Evolutionary conservation across 495 filamentous ascomycete species (phyloP).

Genomic region (Penicillium tannophilum): DNA sequence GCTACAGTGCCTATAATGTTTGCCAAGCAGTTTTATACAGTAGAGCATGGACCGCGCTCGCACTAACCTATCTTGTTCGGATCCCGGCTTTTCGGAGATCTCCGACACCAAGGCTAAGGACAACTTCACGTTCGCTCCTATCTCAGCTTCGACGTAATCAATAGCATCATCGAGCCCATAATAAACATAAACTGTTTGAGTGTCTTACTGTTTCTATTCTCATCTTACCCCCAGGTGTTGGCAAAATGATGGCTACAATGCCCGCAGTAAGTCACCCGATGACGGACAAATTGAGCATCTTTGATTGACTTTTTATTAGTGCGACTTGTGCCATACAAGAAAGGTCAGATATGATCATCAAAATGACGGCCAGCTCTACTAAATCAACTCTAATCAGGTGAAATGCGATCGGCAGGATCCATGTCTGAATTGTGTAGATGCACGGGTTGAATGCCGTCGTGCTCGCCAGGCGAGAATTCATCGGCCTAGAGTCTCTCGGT

Average conservation of each 20-base stretch:
- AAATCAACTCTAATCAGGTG: constrained; percentile 16
- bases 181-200: background rate
- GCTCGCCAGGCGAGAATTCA: constrained; percentile 29
- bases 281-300: background rate
- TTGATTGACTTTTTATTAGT: constrained; percentile 17
- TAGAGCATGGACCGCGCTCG: background rate
- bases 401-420: constrained; percentile 36
- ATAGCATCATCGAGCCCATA: background rate
- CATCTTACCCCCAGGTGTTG: background rate
- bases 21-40: background rate
- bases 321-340: constrained; percentile 32
- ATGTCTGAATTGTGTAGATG: constrained; percentile 31
- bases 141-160: background rate
- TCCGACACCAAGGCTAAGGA: constrained; percentile 9
- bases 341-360: constrained; percentile 22
- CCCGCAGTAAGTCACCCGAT: constrained; percentile 21
- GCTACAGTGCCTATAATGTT: background rate
- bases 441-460: constrained; percentile 26
- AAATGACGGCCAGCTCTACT: background rate
- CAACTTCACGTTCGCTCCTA: background rate
- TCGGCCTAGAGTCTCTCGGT: constrained; percentile 30
- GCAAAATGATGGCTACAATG: constrained; percentile 13
- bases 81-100: constrained; percentile 23
- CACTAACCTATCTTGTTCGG: constrained; percentile 10
- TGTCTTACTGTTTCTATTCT: background rate